Percentiles rank a stretch among this genome's conserved stretches.
phyloP scores from a whole-genome alignment of 2,329 filamentous ascomycete species.

The Tolypocladium inflatum region DNA sequence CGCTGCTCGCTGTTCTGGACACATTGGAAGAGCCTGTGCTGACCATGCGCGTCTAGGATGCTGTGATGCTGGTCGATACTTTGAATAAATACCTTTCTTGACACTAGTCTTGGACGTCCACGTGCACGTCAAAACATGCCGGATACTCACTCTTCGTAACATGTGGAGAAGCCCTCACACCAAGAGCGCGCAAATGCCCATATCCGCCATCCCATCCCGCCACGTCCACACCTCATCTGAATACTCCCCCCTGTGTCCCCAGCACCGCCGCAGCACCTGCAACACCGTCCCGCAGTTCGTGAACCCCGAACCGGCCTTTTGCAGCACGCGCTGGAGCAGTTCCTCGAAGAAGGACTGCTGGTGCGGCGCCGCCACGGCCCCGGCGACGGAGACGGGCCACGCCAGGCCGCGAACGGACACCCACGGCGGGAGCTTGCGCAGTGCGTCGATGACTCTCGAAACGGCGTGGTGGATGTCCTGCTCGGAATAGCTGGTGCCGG shows the following conservation, averaged over 20 bases:
- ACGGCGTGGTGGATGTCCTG: conserved; percentile 1
- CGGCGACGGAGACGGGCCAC: conserved; percentile 10
- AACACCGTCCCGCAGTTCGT: conserved; percentile 10
- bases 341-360: conserved; percentile 9
- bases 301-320: conserved; percentile 4
- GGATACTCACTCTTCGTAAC: neutral
- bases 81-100: no score
- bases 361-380: conserved; percentile 5
- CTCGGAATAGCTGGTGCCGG: neutral
- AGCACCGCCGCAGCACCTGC: conserved; percentile 7
- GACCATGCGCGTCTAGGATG: neutral
- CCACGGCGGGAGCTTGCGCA: conserved; percentile 4
- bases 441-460: conserved; percentile 1
- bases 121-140: neutral
- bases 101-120: no score
- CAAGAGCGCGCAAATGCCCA: conserved; percentile 11
- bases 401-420: conserved; percentile 7
- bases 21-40: neutral
- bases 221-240: conserved; percentile 7
- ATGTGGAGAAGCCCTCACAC: conserved; percentile 1
- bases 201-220: conserved; percentile 7
- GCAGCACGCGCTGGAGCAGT: conserved; percentile 3
- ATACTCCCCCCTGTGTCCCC: conserved; percentile 1
- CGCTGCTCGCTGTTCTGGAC: neutral
- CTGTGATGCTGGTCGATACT: neutral